Evolutionary conservation across 192 early-diverging fungal species (phyloP), one percentile per base, ranked within the genome.

Genomic region (Mortierella claussenii): DNA sequence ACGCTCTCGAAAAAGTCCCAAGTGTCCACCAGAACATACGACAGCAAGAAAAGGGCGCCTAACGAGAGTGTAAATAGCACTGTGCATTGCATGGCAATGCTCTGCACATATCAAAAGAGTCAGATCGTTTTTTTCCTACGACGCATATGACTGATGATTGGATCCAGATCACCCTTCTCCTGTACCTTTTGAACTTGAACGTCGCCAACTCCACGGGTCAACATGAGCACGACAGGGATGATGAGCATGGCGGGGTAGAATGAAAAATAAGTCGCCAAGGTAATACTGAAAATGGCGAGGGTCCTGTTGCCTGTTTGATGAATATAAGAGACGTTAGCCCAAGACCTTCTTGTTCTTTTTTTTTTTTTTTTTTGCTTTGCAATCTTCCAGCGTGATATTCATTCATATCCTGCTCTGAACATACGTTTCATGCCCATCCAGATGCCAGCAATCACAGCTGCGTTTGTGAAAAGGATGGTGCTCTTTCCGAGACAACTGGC

Each of bases 231-330:
- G 44, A 83, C 69, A 6, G 91, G 91, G 18, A 87, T 82, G 21
- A 94, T 47, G 30, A 98, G 79, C 87, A 98, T 91, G 7, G 85
- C 81, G 17, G 97, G 96, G 79, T 98, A 98, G 42, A 98, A 69
- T 49, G 89, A 89, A 30, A 97, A 81, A 73, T 98, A 97, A 3
- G 93, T 67, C 18, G 95, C 95, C 44, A 92, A 60, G 0, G 96
- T 88, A 2, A 94, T 47, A 68, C 86, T 90, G n/a, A 92, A 80
- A 82, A 94, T 87, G 15, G 92, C 82, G 2, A 76, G 43, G 26
- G 30, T 67, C 46, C 69, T 60, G 13, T 83, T 80, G 50, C 87
- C 92, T 87, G 75, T 32, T 11, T 40, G n/a, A n/a, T n/a, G n/a
- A 47, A 51, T 51, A 4, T 49, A 7, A 8, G 37, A 40, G 8